Conservation (phyloP, 2,329 filamentous ascomycete genomes). For the Xylariaceae sp. region DNA sequence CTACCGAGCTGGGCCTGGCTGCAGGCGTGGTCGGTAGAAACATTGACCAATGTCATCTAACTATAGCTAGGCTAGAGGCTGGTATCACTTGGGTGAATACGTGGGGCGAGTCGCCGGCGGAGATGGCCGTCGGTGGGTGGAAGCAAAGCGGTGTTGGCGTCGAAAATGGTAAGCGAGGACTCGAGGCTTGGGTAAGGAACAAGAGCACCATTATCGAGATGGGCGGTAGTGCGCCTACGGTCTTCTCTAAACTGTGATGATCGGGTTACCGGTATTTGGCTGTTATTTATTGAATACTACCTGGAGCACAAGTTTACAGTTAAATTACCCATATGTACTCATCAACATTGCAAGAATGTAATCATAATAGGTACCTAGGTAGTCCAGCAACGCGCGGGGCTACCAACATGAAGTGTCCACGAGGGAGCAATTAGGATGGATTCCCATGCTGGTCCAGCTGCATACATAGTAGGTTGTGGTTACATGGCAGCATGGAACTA, state of each 20-base stretch:
- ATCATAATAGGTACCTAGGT: too few species aligned
- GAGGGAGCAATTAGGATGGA: too few species aligned
- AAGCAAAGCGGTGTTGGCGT: conserved; percentile 85
- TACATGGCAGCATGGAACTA: conserved; percentile 11
- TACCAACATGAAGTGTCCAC: conserved; percentile 5
- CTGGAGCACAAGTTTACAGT: neutral
- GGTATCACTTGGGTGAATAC: conserved; percentile 92
- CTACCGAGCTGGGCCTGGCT: conserved; percentile 72
- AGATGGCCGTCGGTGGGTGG: conserved; percentile 92
- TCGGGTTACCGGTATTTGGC: neutral
- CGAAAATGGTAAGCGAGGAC: conserved; percentile 75
- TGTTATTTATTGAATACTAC: neutral
- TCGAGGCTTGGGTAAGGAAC: conserved; percentile 79
- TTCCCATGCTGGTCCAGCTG: neutral
- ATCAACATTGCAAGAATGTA: neutral
- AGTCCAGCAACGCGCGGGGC: neutral
- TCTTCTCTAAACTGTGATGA: conserved; percentile 65
- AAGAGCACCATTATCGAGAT: conserved; percentile 88
- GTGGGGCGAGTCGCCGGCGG: conserved; percentile 86
- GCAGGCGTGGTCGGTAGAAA: conserved; percentile 80
- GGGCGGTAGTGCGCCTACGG: conserved; percentile 63
- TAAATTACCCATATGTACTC: neutral
- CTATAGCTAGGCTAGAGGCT: conserved; percentile 68
- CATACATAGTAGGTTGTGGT: neutral
- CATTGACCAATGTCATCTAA: conserved; percentile 66